Evolutionary conservation across 2,329 filamentous ascomycete species (phyloP).

Genomic region (Diplocarpon rosae): DNA sequence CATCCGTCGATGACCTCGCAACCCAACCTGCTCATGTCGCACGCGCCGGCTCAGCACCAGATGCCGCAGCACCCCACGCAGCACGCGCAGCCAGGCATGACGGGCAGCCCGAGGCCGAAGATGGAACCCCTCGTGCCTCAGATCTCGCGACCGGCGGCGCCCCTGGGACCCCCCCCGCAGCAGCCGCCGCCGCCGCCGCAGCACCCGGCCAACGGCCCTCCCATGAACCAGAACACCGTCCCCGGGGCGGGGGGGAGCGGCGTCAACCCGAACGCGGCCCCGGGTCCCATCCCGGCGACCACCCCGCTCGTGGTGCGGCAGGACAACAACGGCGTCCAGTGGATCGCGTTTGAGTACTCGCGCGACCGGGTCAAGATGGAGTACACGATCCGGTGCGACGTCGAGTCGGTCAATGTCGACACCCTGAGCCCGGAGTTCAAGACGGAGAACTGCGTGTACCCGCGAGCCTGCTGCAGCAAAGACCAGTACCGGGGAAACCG

Average conservation of each 20-base stretch:
- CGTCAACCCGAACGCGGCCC: slow-evolving; percentile 81
- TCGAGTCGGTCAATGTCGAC: slow-evolving; percentile 91
- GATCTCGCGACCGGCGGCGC: slow-evolving; percentile 47
- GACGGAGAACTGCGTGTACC: slow-evolving; percentile 96
- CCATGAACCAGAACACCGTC: slow-evolving; percentile 34
- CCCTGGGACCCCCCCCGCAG: slow-evolving; percentile 36
- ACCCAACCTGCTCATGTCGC: slow-evolving; percentile 56
- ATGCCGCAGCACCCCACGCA: slow-evolving; percentile 46
- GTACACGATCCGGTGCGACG: slow-evolving; percentile 95
- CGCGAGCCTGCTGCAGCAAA: slow-evolving; percentile 85
- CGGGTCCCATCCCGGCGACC: slow-evolving; percentile 91
- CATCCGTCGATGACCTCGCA: slow-evolving; percentile 53
- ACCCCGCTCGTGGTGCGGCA: slow-evolving; percentile 89
- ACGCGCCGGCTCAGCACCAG: slow-evolving; percentile 42
- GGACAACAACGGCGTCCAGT: slow-evolving; percentile 93
- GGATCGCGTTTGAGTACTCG: slow-evolving; percentile 98
- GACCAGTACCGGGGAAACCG: slow-evolving; percentile 95
- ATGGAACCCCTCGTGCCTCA: slow-evolving; percentile 52
- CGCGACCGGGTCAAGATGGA: slow-evolving; percentile 98
- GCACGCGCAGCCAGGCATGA: slow-evolving; percentile 47
- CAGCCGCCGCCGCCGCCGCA: slow-evolving; percentile 13
- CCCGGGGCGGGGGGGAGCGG: slow-evolving; percentile 37
- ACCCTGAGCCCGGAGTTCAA: slow-evolving; percentile 82
- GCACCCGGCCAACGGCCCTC: slow-evolving; percentile 30
- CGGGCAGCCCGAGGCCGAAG: slow-evolving; percentile 51